Evolutionary conservation across 768 basidiomycete species (phyloP).

Genomic region (Rhodotorula paludigena): DNA sequence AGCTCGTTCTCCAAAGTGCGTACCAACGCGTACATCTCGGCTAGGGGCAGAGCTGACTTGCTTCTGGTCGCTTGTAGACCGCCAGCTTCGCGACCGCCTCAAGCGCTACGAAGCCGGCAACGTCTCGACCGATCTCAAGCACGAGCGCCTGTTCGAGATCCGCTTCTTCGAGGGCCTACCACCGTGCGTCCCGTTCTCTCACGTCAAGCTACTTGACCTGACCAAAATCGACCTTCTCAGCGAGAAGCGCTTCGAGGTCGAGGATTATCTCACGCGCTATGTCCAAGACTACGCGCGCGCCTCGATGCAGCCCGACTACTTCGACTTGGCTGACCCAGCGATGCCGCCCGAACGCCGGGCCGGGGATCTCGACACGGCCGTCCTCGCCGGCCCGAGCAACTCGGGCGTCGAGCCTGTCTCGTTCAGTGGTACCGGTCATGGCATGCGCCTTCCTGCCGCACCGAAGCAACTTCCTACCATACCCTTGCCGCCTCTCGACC

Average conservation of each 20-base stretch:
- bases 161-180: slow-evolving; percentile 30
- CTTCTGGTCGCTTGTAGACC: slow-evolving; percentile 4
- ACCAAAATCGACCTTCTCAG: not conserved
- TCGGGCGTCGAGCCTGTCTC: slow-evolving; percentile 32
- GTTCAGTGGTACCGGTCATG: slow-evolving; percentile 18
- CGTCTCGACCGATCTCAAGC: slow-evolving; percentile 22
- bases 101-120: slow-evolving; percentile 22
- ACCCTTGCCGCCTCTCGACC: not conserved
- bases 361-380: not conserved
- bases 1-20: slow-evolving; percentile 30
- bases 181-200: not conserved
- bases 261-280: slow-evolving; percentile 21
- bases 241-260: slow-evolving; percentile 23
- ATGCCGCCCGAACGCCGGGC: not conserved
- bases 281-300: slow-evolving; percentile 6
- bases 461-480: not conserved
- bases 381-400: slow-evolving; percentile 24
- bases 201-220: too few relatives aligned
- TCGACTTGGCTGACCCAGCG: not conserved
- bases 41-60: not conserved
- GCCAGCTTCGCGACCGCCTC: slow-evolving; percentile 16
- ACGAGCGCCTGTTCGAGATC: slow-evolving; percentile 33
- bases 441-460: slow-evolving; percentile 4
- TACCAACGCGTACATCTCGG: not conserved
- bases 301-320: not conserved